These are phyloP conservation scores for Venturia oleaginea DNA, from an alignment of 2,329 filamentous ascomycete genomes.

Conservation along the genomic window DNA sequence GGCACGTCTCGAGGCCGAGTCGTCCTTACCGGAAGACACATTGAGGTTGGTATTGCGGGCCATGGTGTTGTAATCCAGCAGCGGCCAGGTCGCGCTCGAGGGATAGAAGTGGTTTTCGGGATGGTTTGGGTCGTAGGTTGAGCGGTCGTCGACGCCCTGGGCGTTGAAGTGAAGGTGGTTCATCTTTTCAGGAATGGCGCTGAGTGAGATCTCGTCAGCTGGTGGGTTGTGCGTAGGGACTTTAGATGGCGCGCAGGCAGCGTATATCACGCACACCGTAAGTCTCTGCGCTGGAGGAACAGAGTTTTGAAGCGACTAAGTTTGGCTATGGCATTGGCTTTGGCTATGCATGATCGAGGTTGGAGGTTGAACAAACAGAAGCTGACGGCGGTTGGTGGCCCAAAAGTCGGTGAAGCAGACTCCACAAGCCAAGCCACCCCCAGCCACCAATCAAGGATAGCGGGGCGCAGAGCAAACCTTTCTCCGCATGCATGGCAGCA, in stretches of 20 bases:
- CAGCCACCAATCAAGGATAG: neutral
- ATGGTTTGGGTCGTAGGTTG: constrained; percentile 28
- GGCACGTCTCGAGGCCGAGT: constrained; percentile 8
- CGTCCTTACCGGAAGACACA: neutral
- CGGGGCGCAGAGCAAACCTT: no score
- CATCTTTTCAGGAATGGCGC: constrained; percentile 23
- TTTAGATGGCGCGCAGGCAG: neutral
- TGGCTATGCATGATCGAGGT: neutral
- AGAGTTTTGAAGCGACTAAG: neutral
- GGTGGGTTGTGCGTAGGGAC: neutral
- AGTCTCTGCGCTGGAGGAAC: neutral
- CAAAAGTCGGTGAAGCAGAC: neutral
- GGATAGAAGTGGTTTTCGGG: constrained; percentile 22
- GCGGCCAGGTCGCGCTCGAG: constrained; percentile 29
- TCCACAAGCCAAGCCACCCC: neutral
- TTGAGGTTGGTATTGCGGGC: constrained; percentile 17
- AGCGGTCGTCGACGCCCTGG: constrained; percentile 33
- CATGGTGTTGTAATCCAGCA: constrained; percentile 28
- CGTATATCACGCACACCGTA: neutral
- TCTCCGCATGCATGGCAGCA: no score
- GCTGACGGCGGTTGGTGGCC: no score
- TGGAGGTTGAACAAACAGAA: neutral
- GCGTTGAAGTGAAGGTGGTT: constrained; percentile 35
- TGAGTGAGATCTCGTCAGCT: neutral
- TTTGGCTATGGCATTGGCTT: neutral